These are phyloP conservation scores for Triticum monococcum DNA, from an alignment of 176 grass and related monocot species.

Conservation along the genomic window DNA sequence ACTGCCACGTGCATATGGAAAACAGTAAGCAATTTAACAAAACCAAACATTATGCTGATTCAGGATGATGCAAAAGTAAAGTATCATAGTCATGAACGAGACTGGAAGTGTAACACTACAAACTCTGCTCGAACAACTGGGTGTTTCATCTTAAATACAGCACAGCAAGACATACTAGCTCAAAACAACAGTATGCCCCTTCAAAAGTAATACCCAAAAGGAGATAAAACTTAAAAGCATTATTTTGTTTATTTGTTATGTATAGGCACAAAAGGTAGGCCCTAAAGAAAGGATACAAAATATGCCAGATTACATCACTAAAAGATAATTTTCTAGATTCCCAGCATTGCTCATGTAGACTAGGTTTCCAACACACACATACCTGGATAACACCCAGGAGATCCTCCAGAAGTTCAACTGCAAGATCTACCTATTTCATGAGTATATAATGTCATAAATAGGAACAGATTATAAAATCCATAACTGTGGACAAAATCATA, in stretches of 20 bases:
- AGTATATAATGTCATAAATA: constrained; percentile 29
- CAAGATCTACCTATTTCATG: constrained; percentile 70
- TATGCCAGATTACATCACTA: constrained; percentile 15
- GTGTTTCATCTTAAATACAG: constrained; percentile 17
- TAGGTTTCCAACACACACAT: constrained; percentile 7
- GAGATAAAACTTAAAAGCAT: constrained; percentile 21
- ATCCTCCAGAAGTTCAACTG: constrained; percentile 79
- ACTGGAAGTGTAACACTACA: background rate
- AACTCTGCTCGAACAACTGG: constrained; percentile 11
- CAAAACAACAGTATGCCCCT: background rate
- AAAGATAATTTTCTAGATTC: constrained; percentile 6
- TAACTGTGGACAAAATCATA: constrained; percentile 21
- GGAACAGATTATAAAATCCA: constrained; percentile 25
- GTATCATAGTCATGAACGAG: background rate
- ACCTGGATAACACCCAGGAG: constrained; percentile 93
- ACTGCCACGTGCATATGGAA: constrained; percentile 17
- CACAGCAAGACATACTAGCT: background rate
- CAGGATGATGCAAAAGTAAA: constrained; percentile 3
- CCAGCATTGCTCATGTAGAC: background rate
- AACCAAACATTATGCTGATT: background rate
- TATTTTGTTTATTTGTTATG: constrained; percentile 25
- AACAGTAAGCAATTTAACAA: constrained; percentile 14
- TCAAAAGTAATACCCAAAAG: constrained; percentile 16
- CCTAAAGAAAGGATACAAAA: constrained; percentile 21
- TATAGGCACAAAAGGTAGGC: background rate